These are phyloP conservation scores for Exserohilum rostratum DNA, from an alignment of 2,329 filamentous ascomycete genomes.

Conservation along the genomic window DNA sequence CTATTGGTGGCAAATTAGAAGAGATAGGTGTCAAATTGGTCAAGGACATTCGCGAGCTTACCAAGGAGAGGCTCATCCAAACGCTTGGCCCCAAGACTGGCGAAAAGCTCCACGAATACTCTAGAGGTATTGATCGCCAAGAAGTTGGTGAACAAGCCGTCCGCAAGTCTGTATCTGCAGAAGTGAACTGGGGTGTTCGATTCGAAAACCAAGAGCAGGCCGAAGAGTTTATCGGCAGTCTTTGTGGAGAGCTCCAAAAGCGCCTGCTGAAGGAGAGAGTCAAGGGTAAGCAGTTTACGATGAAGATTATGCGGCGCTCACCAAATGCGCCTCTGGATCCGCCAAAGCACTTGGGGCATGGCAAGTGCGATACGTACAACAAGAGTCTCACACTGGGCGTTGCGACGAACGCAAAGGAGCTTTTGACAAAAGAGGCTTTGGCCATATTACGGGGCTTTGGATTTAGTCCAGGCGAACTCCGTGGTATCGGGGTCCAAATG, in stretches of 20 bases:
- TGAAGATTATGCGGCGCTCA: constrained; percentile 93
- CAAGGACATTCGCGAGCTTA: constrained; percentile 77
- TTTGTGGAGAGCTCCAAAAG: constrained; percentile 84
- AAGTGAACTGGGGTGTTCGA: constrained; percentile 97
- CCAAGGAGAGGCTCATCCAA: constrained; percentile 75
- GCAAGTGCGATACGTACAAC: constrained; percentile 92
- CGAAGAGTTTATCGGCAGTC: constrained; percentile 84
- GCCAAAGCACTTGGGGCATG: constrained; percentile 91
- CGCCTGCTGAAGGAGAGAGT: constrained; percentile 82
- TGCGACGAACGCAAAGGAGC: constrained; percentile 75
- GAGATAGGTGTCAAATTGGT: constrained; percentile 83
- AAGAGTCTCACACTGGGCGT: constrained; percentile 85
- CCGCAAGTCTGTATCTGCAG: constrained; percentile 93
- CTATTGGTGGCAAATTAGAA: constrained; percentile 84
- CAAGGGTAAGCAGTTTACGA: constrained; percentile 83
- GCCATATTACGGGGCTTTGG: constrained; percentile 79
- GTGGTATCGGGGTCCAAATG: constrained; percentile 91
- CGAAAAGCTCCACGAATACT: constrained; percentile 86
- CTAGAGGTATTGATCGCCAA: constrained; percentile 81
- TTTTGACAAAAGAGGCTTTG: constrained; percentile 82
- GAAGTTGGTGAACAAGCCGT: constrained; percentile 86
- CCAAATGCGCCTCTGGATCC: constrained; percentile 88
- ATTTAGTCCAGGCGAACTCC: constrained; percentile 89
- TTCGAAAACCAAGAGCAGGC: constrained; percentile 92
- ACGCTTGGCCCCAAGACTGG: constrained; percentile 90